A percentile compares a stretch with the other conserved stretches of the same genome.
Evolutionary conservation across 306 rosid species (phyloP).

Genomic region (Rosa rugosa): DNA sequence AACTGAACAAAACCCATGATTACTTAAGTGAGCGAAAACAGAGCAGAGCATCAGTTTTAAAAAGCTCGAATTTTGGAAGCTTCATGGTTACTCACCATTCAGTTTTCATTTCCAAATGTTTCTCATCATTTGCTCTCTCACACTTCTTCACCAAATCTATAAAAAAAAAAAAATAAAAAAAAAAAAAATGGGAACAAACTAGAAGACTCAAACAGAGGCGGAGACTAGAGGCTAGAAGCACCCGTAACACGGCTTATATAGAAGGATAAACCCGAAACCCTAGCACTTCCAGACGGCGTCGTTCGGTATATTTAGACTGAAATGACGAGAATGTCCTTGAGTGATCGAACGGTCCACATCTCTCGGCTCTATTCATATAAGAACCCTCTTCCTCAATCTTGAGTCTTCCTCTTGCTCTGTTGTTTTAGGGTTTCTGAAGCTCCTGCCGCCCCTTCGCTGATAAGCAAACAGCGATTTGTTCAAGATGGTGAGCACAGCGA

Average conservation of each 20-base stretch:
- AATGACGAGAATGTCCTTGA: not conserved
- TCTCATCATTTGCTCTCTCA: slow-evolving; percentile 16
- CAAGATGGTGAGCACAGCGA: not conserved
- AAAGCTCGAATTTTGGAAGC: slow-evolving; percentile 26
- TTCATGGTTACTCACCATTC: slow-evolving; percentile 21
- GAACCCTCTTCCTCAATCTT: not conserved
- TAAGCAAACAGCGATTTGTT: not conserved
- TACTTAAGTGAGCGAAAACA: no score
- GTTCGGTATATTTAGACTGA: not conserved
- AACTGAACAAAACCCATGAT: not conserved
- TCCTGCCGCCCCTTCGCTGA: not conserved
- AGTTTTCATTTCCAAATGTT: slow-evolving; percentile 4
- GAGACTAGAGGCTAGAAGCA: not conserved
- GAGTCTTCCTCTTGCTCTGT: not conserved
- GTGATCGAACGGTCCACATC: slow-evolving; percentile 4
- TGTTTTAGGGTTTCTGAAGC: not conserved
- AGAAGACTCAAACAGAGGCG: not conserved
- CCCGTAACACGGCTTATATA: not conserved
- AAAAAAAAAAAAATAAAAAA: not conserved
- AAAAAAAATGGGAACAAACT: not conserved
- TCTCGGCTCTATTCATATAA: not conserved
- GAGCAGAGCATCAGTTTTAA: slow-evolving; percentile 23
- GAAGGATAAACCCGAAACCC: not conserved
- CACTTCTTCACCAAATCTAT: not conserved
- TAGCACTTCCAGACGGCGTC: not conserved